Conservation (phyloP, 2,329 filamentous ascomycete genomes). For the Parastagonospora avenae region DNA sequence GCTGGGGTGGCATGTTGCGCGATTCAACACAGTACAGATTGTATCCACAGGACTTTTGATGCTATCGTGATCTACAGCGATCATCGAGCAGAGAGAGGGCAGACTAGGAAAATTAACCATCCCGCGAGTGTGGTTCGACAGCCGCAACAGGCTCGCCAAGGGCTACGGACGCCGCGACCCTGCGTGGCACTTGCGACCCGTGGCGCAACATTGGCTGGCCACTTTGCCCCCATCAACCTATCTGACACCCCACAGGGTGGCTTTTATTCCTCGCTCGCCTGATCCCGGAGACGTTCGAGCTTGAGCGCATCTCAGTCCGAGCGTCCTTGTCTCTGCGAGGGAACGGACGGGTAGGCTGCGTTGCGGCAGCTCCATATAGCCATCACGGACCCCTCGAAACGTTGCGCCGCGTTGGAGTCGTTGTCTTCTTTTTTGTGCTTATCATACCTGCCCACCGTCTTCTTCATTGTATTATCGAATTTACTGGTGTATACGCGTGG, state of each 20-base stretch:
- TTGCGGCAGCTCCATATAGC: constrained; percentile 15
- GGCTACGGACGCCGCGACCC: constrained; percentile 9
- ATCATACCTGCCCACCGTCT: background rate
- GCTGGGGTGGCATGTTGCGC: too few relatives aligned
- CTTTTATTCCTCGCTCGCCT: constrained; percentile 14
- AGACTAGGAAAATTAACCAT: constrained; percentile 12
- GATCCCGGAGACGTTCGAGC: constrained; percentile 15
- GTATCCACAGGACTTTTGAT: too few relatives aligned
- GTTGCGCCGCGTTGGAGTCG: constrained; percentile 4
- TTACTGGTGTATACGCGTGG: background rate
- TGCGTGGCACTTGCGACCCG: constrained; percentile 26
- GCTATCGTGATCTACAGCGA: too few relatives aligned
- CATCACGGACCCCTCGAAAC: constrained; percentile 19
- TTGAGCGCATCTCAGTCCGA: constrained; percentile 14
- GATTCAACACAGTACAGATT: too few relatives aligned
- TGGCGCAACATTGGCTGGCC: constrained; percentile 32
- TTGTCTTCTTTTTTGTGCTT: background rate
- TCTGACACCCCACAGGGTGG: constrained; percentile 37
- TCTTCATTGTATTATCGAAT: background rate
- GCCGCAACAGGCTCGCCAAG: constrained; percentile 17
- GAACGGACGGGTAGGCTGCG: constrained; percentile 2
- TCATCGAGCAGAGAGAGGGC: too few relatives aligned
- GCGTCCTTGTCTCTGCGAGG: constrained; percentile 7
- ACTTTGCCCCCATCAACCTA: constrained; percentile 16
- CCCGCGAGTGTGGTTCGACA: constrained; percentile 36